These are phyloP conservation scores for Kodamaea leandrae DNA, from an alignment of 805 yeast species.

Conservation along the genomic window DNA sequence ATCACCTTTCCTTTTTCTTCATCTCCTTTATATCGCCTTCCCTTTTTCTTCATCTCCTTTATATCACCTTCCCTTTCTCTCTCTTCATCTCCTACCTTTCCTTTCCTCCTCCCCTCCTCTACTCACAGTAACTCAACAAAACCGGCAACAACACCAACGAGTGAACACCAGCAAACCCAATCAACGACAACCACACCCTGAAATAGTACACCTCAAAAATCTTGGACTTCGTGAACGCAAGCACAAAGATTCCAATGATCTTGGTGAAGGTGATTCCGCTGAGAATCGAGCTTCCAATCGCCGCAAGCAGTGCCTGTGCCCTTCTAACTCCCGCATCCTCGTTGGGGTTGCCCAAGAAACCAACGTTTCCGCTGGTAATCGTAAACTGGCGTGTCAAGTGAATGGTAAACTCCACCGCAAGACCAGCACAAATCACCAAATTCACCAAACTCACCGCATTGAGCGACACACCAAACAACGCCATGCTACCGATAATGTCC, in stretches of 20 bases:
- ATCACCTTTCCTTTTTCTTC: background rate
- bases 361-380: slow-evolving; percentile 14
- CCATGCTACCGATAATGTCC: slow-evolving; percentile 80
- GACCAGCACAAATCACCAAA: slow-evolving; percentile 85
- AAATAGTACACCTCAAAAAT: slow-evolving; percentile 91
- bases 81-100: background rate
- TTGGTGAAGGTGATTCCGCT: slow-evolving; percentile 91
- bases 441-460: slow-evolving; percentile 91
- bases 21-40: background rate
- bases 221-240: slow-evolving; percentile 83
- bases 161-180: slow-evolving; percentile 74
- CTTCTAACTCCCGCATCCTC: slow-evolving; percentile 17
- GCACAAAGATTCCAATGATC: slow-evolving; percentile 78
- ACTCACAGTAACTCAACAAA: slow-evolving; percentile 34
- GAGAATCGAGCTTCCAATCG: slow-evolving; percentile 87
- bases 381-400: slow-evolving; percentile 83
- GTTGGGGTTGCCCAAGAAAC: slow-evolving; percentile 7
- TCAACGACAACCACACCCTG: slow-evolving; percentile 88
- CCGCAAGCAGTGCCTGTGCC: slow-evolving; percentile 59
- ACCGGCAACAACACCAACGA: slow-evolving; percentile 79
- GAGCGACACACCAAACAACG: slow-evolving; percentile 67
- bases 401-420: slow-evolving; percentile 90
- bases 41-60: background rate
- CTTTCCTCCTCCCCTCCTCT: background rate
- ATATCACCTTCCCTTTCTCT: slow-evolving; percentile 1